Evolutionary conservation across 2,329 filamentous ascomycete species (phyloP).

Genomic region (Neophaeococcomyces aloes): DNA sequence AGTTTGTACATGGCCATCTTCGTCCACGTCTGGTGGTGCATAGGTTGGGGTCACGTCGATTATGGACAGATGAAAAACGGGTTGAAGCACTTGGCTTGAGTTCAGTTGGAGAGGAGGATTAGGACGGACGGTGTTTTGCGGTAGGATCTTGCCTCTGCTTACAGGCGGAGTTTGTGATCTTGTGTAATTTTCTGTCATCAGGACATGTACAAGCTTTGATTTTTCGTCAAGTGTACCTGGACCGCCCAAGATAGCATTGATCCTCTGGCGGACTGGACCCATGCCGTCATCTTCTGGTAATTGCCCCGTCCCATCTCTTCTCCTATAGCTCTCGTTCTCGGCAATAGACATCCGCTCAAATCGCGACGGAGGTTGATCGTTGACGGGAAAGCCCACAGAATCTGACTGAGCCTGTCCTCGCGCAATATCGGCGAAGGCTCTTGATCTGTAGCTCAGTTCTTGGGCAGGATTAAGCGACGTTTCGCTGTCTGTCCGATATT

Average conservation of each 20-base stretch:
- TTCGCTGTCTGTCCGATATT: constrained; percentile 17
- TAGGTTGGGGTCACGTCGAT: constrained; percentile 60
- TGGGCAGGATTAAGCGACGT: constrained; percentile 20
- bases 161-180: constrained; percentile 24
- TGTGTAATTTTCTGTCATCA: constrained; percentile 59
- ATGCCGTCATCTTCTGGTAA: constrained; percentile 74
- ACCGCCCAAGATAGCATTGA: constrained; percentile 56
- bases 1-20: constrained; percentile 42
- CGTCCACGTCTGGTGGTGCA: constrained; percentile 37
- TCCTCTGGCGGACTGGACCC: constrained; percentile 54
- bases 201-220: constrained; percentile 58
- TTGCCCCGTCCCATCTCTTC: constrained; percentile 19
- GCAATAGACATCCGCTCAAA: not conserved
- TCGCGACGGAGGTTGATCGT: constrained; percentile 2
- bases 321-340: constrained; percentile 6
- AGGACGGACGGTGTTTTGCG: constrained; percentile 18
- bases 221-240: constrained; percentile 53
- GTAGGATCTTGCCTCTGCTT: not conserved
- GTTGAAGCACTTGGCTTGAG: constrained; percentile 23
- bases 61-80: constrained; percentile 31
- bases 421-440: constrained; percentile 12
- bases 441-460: constrained; percentile 17
- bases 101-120: constrained; percentile 26
- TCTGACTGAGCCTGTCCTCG: constrained; percentile 19
- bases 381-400: constrained; percentile 9